A percentile compares a stretch with the other conserved stretches of the same genome.
These are phyloP conservation scores for Xylaria venustula DNA, from an alignment of 495 filamentous ascomycete species.

Conservation along the genomic window DNA sequence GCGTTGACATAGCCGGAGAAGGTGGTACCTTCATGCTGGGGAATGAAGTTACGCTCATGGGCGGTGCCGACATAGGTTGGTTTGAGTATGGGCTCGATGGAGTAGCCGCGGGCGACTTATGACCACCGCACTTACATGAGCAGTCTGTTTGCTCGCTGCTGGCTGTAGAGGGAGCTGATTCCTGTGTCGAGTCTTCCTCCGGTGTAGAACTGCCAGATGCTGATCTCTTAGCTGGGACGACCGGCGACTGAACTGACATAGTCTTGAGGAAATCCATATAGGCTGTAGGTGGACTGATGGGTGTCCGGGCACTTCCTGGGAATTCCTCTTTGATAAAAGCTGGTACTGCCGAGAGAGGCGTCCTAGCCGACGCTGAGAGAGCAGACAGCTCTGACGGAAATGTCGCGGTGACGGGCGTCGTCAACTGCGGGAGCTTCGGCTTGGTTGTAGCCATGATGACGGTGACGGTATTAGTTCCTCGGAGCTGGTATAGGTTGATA, in stretches of 20 bases:
- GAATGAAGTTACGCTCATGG: slow-evolving; percentile 44
- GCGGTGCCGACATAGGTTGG: slow-evolving; percentile 59
- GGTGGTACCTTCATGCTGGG: slow-evolving; percentile 58
- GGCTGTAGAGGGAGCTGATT: slow-evolving; percentile 54
- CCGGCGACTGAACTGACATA: slow-evolving; percentile 63
- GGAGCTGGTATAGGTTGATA: slow-evolving; percentile 16
- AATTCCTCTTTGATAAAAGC: slow-evolving; percentile 41
- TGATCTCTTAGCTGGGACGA: slow-evolving; percentile 47
- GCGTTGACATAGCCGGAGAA: slow-evolving; percentile 54
- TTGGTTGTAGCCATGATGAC: slow-evolving; percentile 57
- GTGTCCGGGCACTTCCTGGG: slow-evolving; percentile 58
- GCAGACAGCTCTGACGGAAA: slow-evolving; percentile 75
- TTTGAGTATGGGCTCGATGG: slow-evolving; percentile 44
- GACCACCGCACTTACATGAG: slow-evolving; percentile 54
- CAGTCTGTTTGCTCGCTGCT: slow-evolving; percentile 50
- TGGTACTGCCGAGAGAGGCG: slow-evolving; percentile 52
- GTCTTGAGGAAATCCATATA: slow-evolving; percentile 88
- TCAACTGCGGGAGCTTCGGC: slow-evolving; percentile 66
- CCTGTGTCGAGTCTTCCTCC: slow-evolving; percentile 36
- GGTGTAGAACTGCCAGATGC: slow-evolving; percentile 31
- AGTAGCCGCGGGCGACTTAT: slow-evolving; percentile 33
- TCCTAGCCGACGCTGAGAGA: slow-evolving; percentile 41
- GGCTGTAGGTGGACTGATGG: slow-evolving; percentile 87
- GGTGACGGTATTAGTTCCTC: slow-evolving; percentile 32
- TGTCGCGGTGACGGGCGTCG: slow-evolving; percentile 73